Base-by-base conservation (phyloP, 495 filamentous ascomycete species). In the Penicillium goetzii region DNA sequence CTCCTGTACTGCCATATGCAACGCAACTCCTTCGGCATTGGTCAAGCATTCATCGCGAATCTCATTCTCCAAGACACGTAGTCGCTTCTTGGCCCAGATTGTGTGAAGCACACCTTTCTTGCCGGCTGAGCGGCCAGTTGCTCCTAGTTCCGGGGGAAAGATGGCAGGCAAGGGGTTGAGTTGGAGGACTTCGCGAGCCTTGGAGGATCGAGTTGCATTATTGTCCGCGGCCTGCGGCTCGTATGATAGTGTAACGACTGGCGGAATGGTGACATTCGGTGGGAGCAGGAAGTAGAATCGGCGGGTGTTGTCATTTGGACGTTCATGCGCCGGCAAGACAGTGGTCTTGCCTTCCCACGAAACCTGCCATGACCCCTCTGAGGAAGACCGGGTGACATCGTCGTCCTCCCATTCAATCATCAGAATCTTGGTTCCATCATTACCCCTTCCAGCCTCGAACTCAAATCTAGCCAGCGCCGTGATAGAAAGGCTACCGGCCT, bases 381-480 rank as follows among this genome's bases (percentile, higher is more conserved):
- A 58, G 43, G 79, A 1, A 38, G 78, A 69, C 56, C 67, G 76
- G 63, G 34, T 68, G 15, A 74, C 62, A 25, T 81, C 76, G 34
- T 86, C 81, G 36, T 87, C 86, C 65, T 91, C 86, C 91, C 91
- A 93, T 64, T 93, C 90, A 12, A 93, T 84, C 89, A 93, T 92
- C 52, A 93, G 72, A 51, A 96, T 88, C 77, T 94, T 94, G 33
- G 89, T 92, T 10, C 91, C 92, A 40, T 93, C 90, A 66, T 90
- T 91, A 2, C 83, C 88, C 65, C 85, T 86, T 45, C 89, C 90
- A 4, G 87, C 80, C 72, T 93, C 90, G 67, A 93, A 92, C 71
- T 94, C 92, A 75, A 93, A 96, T 23, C 91, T 88, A n/a, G 90
- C 90, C 15, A 92, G 78, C 2, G 88, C 88, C 1, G 70, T 75